These are phyloP conservation scores for Neurospora sp. DNA, from an alignment of 495 filamentous ascomycete species.

Conservation along the genomic window DNA sequence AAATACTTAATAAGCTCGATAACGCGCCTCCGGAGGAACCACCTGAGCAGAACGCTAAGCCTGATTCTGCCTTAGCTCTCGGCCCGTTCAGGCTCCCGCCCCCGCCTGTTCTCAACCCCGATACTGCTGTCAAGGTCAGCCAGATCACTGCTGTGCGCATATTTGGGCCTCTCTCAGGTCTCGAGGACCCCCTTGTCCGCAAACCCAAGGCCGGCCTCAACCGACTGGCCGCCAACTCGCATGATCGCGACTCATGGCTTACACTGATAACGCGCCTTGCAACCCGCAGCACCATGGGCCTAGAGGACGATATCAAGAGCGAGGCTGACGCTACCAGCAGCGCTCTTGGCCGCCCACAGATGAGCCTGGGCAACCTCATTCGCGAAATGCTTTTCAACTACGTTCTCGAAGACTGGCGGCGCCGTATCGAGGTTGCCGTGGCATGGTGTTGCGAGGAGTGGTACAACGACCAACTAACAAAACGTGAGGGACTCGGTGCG, in stretches of 20 bases:
- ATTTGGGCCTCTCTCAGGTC: conserved; percentile 61
- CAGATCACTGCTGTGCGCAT: conserved; percentile 62
- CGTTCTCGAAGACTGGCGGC: conserved; percentile 82
- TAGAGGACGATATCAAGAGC: conserved; percentile 48
- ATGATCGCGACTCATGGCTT: conserved; percentile 86
- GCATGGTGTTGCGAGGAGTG: conserved; percentile 95
- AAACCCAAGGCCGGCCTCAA: conserved; percentile 61
- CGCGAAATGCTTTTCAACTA: conserved; percentile 73
- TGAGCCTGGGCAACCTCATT: conserved; percentile 53
- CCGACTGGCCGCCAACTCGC: conserved; percentile 71
- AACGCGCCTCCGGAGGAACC: conserved; percentile 45
- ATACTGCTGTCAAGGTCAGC: conserved; percentile 57
- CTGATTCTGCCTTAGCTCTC: conserved; percentile 40
- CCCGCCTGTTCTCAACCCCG: conserved; percentile 59
- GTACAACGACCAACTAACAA: conserved; percentile 76
- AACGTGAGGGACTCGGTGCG: conserved; percentile 31
- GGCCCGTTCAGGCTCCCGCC: conserved; percentile 65
- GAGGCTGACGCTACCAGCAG: conserved; percentile 27
- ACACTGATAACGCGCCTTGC: conserved; percentile 78
- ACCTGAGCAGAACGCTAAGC: conserved; percentile 17
- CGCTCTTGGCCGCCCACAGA: conserved; percentile 12
- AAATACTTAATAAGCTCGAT: conserved; percentile 61
- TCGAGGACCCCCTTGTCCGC: conserved; percentile 46
- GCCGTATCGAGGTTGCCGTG: conserved; percentile 75
- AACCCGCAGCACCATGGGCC: conserved; percentile 61